Base-by-base conservation (phyloP, 1,139 yeast genomes). In the Hyphopichia pseudoburtonii region DNA sequence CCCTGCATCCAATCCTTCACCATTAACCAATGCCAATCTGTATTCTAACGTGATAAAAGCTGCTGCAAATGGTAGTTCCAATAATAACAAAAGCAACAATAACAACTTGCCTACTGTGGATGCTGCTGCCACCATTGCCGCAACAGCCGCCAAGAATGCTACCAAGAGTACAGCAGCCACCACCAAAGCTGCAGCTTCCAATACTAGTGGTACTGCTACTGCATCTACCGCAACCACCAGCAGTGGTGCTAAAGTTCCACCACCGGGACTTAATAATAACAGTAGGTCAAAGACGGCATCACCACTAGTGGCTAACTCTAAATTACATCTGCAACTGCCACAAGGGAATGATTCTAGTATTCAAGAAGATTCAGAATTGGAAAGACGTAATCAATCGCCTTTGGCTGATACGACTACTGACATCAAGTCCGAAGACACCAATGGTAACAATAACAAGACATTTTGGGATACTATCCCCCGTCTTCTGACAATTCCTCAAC, bases 201-300 rank as follows among this genome's bases (percentile, higher is more conserved):
- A 50, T 29, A 32, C 49, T 22, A 40, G 28, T 25, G 28, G 28
- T 21, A 28, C 40, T 21, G 34, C 48, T 16, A 37, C 17, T 21
- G 29, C 43, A 4, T 25, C 38, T 31, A 29, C 49, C 25, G 29
- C 44, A 33, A 16, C 23, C 44, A 7, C 47, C 50, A 14, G 32
- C 41, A 18, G 46, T 43, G 9, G 9, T 30, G 47, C 47, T 9
- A 45, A 50, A 7, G 53, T 54, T 16, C 59, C 73, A 28, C 80
- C 82, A 1, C 72, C 71, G 1, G 79, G 80, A 2, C 57, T 76
- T 30, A 70, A 69, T 14, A 30, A 32, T 15, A 33, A 31, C n/a
- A n/a, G n/a, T n/a, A n/a, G n/a, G 16, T 33, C 40, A 11, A 28
- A 28, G 1, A 44, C 50, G 23, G 41, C 51, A 9, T 54, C 61